phyloP scores from a whole-genome alignment of 2,329 filamentous ascomycete genomes.

The Cytospora paraplurivora region DNA sequence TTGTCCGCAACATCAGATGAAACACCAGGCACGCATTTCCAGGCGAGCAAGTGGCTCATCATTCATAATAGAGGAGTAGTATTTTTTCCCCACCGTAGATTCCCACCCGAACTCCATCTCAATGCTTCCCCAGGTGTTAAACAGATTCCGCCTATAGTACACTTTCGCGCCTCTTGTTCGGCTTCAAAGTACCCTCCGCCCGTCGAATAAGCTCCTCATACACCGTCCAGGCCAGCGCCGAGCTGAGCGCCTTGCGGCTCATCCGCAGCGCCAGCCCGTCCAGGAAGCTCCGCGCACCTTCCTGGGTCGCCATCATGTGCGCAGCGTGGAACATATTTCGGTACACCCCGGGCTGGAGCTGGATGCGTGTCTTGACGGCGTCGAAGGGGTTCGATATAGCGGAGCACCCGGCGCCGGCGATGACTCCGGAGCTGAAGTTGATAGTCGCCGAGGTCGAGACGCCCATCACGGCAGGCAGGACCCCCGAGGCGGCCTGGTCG shows the following conservation, averaged over 20 bases:
- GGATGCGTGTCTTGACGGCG: slow-evolving; percentile 91
- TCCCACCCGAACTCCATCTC: neutral
- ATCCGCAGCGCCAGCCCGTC: slow-evolving; percentile 86
- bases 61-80: slow-evolving; percentile 19
- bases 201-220: slow-evolving; percentile 90
- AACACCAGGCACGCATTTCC: neutral
- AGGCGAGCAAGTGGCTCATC: neutral
- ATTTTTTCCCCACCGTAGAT: slow-evolving; percentile 19
- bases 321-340: slow-evolving; percentile 79
- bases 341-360: slow-evolving; percentile 83
- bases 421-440: slow-evolving; percentile 81
- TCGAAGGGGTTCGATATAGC: slow-evolving; percentile 95
- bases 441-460: slow-evolving; percentile 62
- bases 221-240: slow-evolving; percentile 94
- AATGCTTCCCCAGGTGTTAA: neutral
- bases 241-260: slow-evolving; percentile 87
- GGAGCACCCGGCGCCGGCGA: slow-evolving; percentile 82
- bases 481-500: slow-evolving; percentile 12
- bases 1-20: neutral
- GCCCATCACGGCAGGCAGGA: slow-evolving; percentile 35
- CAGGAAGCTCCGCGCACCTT: slow-evolving; percentile 79
- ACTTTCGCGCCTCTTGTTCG: slow-evolving; percentile 29
- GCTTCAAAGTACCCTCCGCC: slow-evolving; percentile 49
- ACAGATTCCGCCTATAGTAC: slow-evolving; percentile 15
- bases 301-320: slow-evolving; percentile 76